phyloP scores from a whole-genome alignment of 1,284 basidiomycete genomes.

The Volvariella volvacea region DNA sequence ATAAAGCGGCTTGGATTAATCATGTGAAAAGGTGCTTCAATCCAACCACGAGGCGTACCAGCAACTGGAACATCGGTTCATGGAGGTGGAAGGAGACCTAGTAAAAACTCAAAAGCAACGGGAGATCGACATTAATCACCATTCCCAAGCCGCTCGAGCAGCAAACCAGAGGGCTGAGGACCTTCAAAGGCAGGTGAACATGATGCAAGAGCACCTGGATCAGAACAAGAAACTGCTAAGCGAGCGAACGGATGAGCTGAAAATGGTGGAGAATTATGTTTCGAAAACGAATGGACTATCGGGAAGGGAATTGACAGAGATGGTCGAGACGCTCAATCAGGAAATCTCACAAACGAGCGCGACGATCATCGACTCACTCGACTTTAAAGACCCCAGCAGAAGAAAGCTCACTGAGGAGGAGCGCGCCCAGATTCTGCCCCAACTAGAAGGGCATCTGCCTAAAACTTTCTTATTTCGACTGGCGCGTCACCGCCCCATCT shows the following conservation, averaged over 20 bases:
- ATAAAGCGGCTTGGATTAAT: too few relatives aligned
- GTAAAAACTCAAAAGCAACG: too few relatives aligned
- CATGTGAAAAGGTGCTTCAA: too few relatives aligned
- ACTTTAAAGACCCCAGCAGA: neutral
- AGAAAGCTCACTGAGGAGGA: neutral
- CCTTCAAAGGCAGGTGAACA: neutral
- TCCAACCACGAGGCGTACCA: too few relatives aligned
- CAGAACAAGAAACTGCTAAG: constrained; percentile 1
- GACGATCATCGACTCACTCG: constrained; percentile 7
- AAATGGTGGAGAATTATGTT: constrained; percentile 36
- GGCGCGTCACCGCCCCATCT: too few relatives aligned
- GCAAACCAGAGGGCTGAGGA: constrained; percentile 2
- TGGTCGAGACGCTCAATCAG: constrained; percentile 7
- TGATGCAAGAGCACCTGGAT: neutral
- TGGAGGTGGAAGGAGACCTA: too few relatives aligned
- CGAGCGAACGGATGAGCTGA: constrained; percentile 11
- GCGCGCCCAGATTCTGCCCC: neutral
- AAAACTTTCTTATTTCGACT: too few relatives aligned
- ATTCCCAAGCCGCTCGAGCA: too few relatives aligned
- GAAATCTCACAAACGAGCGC: constrained; percentile 10
- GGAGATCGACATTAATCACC: too few relatives aligned
- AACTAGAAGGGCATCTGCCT: too few relatives aligned
- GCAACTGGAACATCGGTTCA: too few relatives aligned
- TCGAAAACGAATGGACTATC: constrained; percentile 1
- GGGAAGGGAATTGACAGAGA: constrained; percentile 4